These are phyloP conservation scores for Babjeviella inositovora DNA, from an alignment of 805 yeast species.

Conservation along the genomic window DNA sequence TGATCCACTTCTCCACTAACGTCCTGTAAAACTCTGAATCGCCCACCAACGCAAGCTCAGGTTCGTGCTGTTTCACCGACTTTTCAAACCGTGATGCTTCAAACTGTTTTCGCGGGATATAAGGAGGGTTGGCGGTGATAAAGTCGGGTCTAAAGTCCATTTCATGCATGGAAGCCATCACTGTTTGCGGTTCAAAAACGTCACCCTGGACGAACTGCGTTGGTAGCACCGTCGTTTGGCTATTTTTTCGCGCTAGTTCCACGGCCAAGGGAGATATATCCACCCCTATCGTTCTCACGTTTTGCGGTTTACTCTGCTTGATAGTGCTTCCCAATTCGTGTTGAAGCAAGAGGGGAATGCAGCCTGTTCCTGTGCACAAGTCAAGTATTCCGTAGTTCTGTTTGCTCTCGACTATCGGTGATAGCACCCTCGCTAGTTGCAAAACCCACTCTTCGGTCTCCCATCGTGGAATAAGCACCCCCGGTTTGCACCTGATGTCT, in stretches of 20 bases:
- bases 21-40: conserved; percentile 53
- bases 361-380: conserved; percentile 82
- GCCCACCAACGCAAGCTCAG: conserved; percentile 66
- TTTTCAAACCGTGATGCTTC: conserved; percentile 17
- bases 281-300: conserved; percentile 19
- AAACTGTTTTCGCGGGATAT: conserved; percentile 39
- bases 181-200: conserved; percentile 5
- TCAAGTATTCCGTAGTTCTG: conserved; percentile 28
- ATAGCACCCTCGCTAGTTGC: conserved; percentile 14
- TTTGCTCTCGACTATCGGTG: neutral
- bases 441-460: conserved; percentile 89
- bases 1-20: conserved; percentile 24
- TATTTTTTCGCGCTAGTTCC: conserved; percentile 15
- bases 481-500: conserved; percentile 37
- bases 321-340: conserved; percentile 9
- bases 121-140: conserved; percentile 84
- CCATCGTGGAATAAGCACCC: conserved; percentile 82
- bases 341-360: conserved; percentile 47
- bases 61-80: conserved; percentile 66
- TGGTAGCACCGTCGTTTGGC: conserved; percentile 2
- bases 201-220: conserved; percentile 8
- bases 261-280: conserved; percentile 45
- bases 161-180: conserved; percentile 1
- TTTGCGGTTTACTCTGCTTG: conserved; percentile 4
- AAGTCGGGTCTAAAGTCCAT: conserved; percentile 26